phyloP scores from a whole-genome alignment of 371 early-diverging fungal species.

The Syncephalastrum sp. region DNA sequence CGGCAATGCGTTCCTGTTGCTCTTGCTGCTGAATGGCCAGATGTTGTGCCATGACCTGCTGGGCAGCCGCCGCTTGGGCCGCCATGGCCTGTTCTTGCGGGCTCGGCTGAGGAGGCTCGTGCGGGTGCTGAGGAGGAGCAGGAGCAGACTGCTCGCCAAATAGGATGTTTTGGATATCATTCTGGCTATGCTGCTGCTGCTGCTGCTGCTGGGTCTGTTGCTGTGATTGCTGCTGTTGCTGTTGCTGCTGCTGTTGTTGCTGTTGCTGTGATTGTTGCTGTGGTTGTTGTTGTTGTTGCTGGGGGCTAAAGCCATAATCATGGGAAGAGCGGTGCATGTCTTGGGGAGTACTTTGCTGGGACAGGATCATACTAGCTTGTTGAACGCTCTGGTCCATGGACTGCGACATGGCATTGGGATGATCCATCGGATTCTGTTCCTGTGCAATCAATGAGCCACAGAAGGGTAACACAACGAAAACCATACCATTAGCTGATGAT shows the following conservation, averaged over 20 bases:
- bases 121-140: slow-evolving; percentile 6
- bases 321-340: no score
- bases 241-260: slow-evolving; percentile 6
- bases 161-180: slow-evolving; percentile 12
- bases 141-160: slow-evolving; percentile 7
- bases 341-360: no score
- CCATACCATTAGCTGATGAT: no score
- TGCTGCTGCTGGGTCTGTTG: not conserved
- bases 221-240: slow-evolving; percentile 5
- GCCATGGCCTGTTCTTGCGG: slow-evolving; percentile 14
- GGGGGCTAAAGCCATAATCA: not conserved
- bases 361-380: no score
- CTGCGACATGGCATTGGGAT: no score
- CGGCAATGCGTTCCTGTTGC: slow-evolving; percentile 2
- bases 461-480: no score
- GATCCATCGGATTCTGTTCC: no score
- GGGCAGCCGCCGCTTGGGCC: slow-evolving; percentile 12
- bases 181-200: slow-evolving; percentile 8
- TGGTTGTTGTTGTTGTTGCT: slow-evolving; percentile 10
- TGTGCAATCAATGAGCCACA: no score
- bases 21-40: slow-evolving; percentile 14
- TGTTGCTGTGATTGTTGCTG: not conserved
- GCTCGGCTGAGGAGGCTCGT: slow-evolving; percentile 7
- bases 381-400: no score
- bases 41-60: slow-evolving; percentile 20